Base-by-base conservation (phyloP, 2,329 filamentous ascomycete genomes). In the Macroventuria anomochaeta region DNA sequence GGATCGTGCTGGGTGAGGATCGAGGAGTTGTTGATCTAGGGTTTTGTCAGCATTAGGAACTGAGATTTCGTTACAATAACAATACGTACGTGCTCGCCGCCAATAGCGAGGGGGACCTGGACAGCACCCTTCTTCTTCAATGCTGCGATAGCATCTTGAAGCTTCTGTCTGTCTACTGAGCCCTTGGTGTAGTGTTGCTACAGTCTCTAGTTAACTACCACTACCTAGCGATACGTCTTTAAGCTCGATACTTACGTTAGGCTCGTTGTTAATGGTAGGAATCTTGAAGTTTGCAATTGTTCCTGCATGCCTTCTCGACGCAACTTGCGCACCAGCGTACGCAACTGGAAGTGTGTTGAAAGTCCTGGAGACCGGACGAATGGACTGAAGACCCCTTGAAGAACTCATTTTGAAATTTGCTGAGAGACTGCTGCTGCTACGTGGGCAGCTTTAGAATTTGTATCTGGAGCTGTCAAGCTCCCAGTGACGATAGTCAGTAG, bases 181-280 rank as follows among this genome's bases (percentile, higher is more conserved):
- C 88, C 91, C 75, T 95, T 95, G 59, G 83, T 82, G 74, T 96
- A 99, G 77, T 93, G 89, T 80, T 96, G 89, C 92, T 97, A 65
- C 51, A 51, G 2, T 48, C 4, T 11, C 4, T n/a, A n/a, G 6
- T 67, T 18, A 67, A 53, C 33, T 13, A 8, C n/a, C 5, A 31
- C n/a, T 11, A 12, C 10, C 11, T 3, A 11, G 8, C 3, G 0
- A 33, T 1, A n/a, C 0, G 10, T 4, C 3, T 13, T 0, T 0
- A n/a, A 21, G 18, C 31, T 25, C 17, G 5, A 2, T 31, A 48
- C 90, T 75, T 77, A 96, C 93, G 75, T 97, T 99, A n/a, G 91
- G 91, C 80, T 99, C 95, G 74, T 99, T 99, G 72, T 85, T 81
- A 66, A 97, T 85, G 59, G 87, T 87, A 42, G 95, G 95, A 44